phyloP scores from a whole-genome alignment of 352 stramenopile genomes.

The Pseudoperonospora humuli region DNA sequence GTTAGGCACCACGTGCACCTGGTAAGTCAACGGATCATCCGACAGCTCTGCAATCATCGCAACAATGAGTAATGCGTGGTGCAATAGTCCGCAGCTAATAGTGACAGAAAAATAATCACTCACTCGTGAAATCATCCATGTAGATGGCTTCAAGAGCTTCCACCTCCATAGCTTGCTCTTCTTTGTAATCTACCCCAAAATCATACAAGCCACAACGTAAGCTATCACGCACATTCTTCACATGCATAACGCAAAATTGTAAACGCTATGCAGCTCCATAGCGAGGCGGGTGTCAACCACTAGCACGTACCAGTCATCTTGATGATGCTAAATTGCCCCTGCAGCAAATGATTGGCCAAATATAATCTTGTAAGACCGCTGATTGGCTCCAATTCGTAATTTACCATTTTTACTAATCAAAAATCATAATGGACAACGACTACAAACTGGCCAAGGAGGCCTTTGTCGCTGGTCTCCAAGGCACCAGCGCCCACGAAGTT shows the following conservation, averaged over 20 bases:
- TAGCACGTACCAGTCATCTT: conserved; percentile 50
- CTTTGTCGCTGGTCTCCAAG: conserved; percentile 64
- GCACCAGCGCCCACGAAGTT: conserved; percentile 63
- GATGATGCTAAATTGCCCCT: conserved; percentile 17
- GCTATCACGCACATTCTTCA: not conserved
- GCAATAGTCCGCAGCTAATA: not conserved
- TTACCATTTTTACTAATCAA: not conserved
- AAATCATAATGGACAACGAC: conserved; percentile 41
- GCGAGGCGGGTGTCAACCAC: not conserved
- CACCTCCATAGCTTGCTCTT: conserved; percentile 86
- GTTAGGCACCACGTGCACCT: conserved; percentile 79
- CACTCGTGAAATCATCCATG: conserved; percentile 86
- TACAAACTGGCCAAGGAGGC: conserved; percentile 83
- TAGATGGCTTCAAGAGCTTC: conserved; percentile 86
- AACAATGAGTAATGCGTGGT: not conserved
- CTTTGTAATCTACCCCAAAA: conserved; percentile 67
- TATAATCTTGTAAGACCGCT: not conserved
- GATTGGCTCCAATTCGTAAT: conserved; percentile 23
- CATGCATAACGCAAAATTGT: not conserved
- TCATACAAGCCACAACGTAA: not conserved
- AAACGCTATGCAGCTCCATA: not conserved
- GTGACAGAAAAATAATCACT: conserved; percentile 9
- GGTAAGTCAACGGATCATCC: conserved; percentile 61
- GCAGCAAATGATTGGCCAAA: conserved; percentile 27
- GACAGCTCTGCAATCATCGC: conserved; percentile 49